Percentiles rank a stretch among this genome's conserved stretches.
These are phyloP conservation scores for Kitagawia praeruptora DNA, from an alignment of 129 eudicot species.

Conservation along the genomic window DNA sequence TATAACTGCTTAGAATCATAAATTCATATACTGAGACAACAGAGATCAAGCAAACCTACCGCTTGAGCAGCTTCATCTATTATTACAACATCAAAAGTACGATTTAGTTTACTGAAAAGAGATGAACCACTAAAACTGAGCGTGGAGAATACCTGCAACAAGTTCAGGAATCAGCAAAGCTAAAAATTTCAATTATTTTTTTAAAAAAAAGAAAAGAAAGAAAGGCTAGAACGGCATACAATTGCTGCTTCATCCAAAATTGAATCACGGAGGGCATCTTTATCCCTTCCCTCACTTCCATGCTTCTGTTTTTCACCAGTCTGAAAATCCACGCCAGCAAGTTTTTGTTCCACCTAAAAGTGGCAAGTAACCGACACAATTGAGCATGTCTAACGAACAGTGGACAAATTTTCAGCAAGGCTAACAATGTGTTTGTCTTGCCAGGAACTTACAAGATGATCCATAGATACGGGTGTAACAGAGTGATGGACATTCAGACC, in stretches of 20 bases:
- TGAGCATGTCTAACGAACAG: not conserved
- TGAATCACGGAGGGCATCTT: slow-evolving; percentile 72
- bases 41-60: slow-evolving; percentile 17
- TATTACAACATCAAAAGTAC: slow-evolving; percentile 81
- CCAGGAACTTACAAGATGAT: slow-evolving; percentile 58
- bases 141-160: slow-evolving; percentile 77
- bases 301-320: slow-evolving; percentile 78
- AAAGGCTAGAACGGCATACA: slow-evolving; percentile 38
- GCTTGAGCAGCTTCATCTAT: slow-evolving; percentile 99
- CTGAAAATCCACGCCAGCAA: slow-evolving; percentile 71
- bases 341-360: slow-evolving; percentile 82
- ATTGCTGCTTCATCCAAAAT: slow-evolving; percentile 94
- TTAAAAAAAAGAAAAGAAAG: not conserved
- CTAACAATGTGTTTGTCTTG: not conserved
- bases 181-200: not conserved
- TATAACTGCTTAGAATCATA: not conserved
- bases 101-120: slow-evolving; percentile 35
- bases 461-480: slow-evolving; percentile 88
- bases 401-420: not conserved
- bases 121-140: slow-evolving; percentile 76
- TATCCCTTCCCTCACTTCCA: slow-evolving; percentile 65
- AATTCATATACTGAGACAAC: no score
- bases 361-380: slow-evolving; percentile 10
- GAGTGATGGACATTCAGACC: slow-evolving; percentile 94
- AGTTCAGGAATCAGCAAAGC: slow-evolving; percentile 11